Percentiles rank a stretch among this genome's conserved stretches.
Conservation (phyloP, 306 rosid genomes). For the Prunus mume region DNA sequence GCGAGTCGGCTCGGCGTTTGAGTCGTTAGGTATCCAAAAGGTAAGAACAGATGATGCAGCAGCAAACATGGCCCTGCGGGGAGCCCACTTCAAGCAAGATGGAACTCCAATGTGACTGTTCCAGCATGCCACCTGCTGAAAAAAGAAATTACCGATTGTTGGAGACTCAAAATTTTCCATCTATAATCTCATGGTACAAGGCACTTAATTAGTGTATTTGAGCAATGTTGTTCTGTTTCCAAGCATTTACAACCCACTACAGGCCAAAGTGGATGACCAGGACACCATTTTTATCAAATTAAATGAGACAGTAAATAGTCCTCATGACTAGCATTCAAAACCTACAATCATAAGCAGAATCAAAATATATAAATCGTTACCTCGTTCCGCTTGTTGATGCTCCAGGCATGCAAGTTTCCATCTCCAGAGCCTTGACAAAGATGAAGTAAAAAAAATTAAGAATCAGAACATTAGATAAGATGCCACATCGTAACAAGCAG, state of each 20-base stretch:
- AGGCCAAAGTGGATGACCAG: no score
- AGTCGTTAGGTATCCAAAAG: conserved; percentile 76
- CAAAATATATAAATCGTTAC: conserved; percentile 35
- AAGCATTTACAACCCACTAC: no score
- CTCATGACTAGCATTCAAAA: background rate
- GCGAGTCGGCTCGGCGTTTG: conserved; percentile 38
- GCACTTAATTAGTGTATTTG: no score
- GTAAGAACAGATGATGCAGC: conserved; percentile 93
- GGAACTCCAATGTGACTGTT: conserved; percentile 80
- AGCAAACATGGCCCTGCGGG: conserved; percentile 85
- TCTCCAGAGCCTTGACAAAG: conserved; percentile 69
- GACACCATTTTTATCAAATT: no score
- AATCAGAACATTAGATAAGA: background rate
- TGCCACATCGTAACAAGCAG: background rate
- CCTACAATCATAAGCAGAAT: background rate
- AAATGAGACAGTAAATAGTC: background rate
- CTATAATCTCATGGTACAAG: no score
- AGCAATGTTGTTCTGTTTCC: no score
- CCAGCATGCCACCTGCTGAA: conserved; percentile 73
- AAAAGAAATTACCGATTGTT: background rate
- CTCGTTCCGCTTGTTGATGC: conserved; percentile 68
- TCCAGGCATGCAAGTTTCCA: conserved; percentile 95
- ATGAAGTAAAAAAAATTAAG: background rate
- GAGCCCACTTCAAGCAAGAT: conserved; percentile 93
- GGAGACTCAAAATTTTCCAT: background rate